A percentile compares a stretch with the other conserved stretches of the same genome.
phyloP scores from a whole-genome alignment of 1,284 basidiomycete genomes.

The Ganoderma lucidum region DNA sequence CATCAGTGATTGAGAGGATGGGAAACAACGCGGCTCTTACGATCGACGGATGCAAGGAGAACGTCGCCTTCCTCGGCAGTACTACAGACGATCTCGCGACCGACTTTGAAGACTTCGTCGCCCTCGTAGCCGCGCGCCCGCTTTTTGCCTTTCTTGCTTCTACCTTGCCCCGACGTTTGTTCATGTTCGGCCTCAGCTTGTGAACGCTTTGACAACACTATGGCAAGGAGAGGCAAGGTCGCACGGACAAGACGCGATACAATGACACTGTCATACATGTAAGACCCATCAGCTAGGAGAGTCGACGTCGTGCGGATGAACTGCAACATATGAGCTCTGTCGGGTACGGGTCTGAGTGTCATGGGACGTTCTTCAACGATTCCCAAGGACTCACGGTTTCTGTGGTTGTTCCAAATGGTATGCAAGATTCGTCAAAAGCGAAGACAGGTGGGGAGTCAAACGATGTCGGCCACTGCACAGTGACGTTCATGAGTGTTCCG shows the following conservation, averaged over 20 bases:
- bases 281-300: constrained; percentile 54
- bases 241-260: constrained; percentile 64
- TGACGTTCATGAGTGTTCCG: background rate
- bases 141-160: constrained; percentile 76
- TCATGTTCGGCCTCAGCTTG: constrained; percentile 38
- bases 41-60: constrained; percentile 66
- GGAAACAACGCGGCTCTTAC: constrained; percentile 48
- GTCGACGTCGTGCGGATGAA: constrained; percentile 54
- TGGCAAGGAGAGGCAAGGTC: constrained; percentile 57
- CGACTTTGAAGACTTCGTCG: constrained; percentile 76
- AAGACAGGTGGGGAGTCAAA: constrained; percentile 60
- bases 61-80: constrained; percentile 59
- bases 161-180: constrained; percentile 35
- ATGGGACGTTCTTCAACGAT: background rate
- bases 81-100: constrained; percentile 57
- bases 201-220: constrained; percentile 55
- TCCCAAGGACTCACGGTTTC: constrained; percentile 52
- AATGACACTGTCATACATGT: constrained; percentile 57
- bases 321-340: constrained; percentile 19
- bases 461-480: constrained; percentile 54
- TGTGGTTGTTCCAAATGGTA: constrained; percentile 68
- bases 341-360: background rate
- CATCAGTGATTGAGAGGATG: constrained; percentile 2
- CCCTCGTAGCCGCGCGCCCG: constrained; percentile 78
- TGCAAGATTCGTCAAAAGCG: constrained; percentile 56